Evolutionary conservation across 2,329 filamentous ascomycete genomes (phyloP), one percentile per base, ranked within the genome.

Genomic region (Teratosphaeria nubilosa): DNA sequence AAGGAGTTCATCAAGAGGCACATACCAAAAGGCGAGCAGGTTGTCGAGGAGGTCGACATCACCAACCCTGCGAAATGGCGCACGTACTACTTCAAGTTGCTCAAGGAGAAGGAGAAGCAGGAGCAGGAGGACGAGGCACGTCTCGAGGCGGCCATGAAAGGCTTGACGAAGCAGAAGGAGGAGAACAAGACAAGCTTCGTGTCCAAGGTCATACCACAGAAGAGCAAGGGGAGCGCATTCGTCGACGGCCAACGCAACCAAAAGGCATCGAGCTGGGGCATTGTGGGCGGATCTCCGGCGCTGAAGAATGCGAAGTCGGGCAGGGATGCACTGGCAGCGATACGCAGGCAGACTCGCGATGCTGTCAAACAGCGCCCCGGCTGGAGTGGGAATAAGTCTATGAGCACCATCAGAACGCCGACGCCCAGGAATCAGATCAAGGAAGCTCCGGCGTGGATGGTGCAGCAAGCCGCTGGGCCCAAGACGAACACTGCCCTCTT

Each of bases 1-100:
- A 74, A 84, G 50, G 81, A 82, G 30, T 82, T 96, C 67, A 94
- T 97, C 72, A 81, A 83, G 55, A 83, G 85, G 53, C 85, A 96
- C 66, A 88, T 96, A 61, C 84, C 85, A 1, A 76, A 82, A 58
- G 78, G 85, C 50, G 75, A 76, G 52, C 84, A 87, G 68, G 81
- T 83, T 27, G 82, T 85, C 64, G 31, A 53, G 31, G 53, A 55
- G 37, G 34, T 25, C 14, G 77, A 83, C 25, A 88, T 88, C 0
- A 79, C 80, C 57, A 80, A 89, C 62, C 83, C 86, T 0, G 77
- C 77, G 37, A 84, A 84, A 60, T 96, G 91, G 91, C 84, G 86
- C 69, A 84, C 86, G 57, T 79, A 95, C 14, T 96, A 95, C 75
- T 77, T 69, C 20, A 77, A 76, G 61, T 66, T 78, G 30, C 70